Evolutionary conservation across 1,139 yeast species (phyloP), one percentile per base, ranked within the genome.

Genomic region (Blastobotrys buckinghamii): DNA sequence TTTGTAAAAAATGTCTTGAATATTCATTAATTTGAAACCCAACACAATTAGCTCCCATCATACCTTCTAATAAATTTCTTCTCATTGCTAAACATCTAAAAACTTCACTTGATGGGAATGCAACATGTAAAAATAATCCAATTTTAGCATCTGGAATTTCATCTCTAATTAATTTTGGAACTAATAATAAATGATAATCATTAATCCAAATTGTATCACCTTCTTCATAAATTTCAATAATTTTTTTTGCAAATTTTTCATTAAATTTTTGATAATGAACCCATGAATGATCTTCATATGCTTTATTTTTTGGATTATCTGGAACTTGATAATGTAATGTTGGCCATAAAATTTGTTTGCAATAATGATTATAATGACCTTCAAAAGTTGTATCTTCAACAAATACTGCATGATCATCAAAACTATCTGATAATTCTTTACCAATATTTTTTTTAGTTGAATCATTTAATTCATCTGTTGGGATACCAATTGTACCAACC

Each of bases 261-360:
- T 92, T 92, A 56, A 90, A 74, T 2, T 75, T 70, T 56, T 79
- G 79, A 65, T 92, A 92, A 60, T 84, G 83, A 37, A 81, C 81
- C 96, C 97, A 92, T 0, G 96, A 86, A 64, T 89, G 95, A 55
- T 88, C 97, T 65, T 90, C 96, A 66, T 90, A 92, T 0, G 96
- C 96, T 65, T 89, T 89, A 1, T 95, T 83, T 59, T 85, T 87
- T 45, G 97, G 95, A 60, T 89, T 83, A 65, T 92, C 97, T 0
- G 98, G 98, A 40, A 90, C 88, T 65, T 92, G 96, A 64, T 92
- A 94, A 63, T 92, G 98, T 55, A 94, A 74, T 1, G 97, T 87
- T 26, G 98, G 98, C 97, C 98, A 92, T 55, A 92, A 72, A 41
- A 92, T 86, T 61, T 89, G 95, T 64, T 92, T 92, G 65, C 97